phyloP scores from a whole-genome alignment of 1,284 basidiomycete species.

The Kwoniella shivajii region DNA sequence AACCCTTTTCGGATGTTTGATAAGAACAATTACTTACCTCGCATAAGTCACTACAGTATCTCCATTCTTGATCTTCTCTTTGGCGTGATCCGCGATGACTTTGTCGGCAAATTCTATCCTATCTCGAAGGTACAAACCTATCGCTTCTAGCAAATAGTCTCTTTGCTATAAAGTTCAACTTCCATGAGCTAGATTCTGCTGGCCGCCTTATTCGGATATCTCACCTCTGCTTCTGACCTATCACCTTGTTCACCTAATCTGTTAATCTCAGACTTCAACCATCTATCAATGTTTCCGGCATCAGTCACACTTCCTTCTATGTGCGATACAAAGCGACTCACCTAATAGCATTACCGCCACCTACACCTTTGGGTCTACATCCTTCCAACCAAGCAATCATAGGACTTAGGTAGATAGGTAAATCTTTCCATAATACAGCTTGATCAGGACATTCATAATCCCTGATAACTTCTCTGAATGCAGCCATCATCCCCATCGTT shows the following conservation, averaged over 20 bases:
- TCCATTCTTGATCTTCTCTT: conserved; percentile 90
- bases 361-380: conserved; percentile 54
- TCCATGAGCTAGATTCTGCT: background rate
- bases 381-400: conserved; percentile 55
- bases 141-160: conserved; percentile 76
- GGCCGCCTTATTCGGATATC: conserved; percentile 33
- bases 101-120: conserved; percentile 90
- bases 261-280: conserved; percentile 95
- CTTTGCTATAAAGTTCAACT: conserved; percentile 70
- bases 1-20: background rate
- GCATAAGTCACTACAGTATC: conserved; percentile 93
- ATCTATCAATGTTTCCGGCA: conserved; percentile 59
- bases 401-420: conserved; percentile 50
- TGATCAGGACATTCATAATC: conserved; percentile 51
- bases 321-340: no score
- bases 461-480: conserved; percentile 56
- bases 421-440: conserved; percentile 51
- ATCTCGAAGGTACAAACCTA: conserved; percentile 92
- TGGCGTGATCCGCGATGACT: conserved; percentile 86
- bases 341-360: conserved; percentile 55
- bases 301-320: background rate
- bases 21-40: conserved; percentile 58
- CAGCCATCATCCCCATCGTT: conserved; percentile 56
- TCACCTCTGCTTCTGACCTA: conserved; percentile 79
- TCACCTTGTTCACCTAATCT: conserved; percentile 76